Evolutionary conservation across 371 early-diverging fungal genomes (phyloP), one percentile per base, ranked within the genome.

Genomic region (Gilbertella persicaria): DNA sequence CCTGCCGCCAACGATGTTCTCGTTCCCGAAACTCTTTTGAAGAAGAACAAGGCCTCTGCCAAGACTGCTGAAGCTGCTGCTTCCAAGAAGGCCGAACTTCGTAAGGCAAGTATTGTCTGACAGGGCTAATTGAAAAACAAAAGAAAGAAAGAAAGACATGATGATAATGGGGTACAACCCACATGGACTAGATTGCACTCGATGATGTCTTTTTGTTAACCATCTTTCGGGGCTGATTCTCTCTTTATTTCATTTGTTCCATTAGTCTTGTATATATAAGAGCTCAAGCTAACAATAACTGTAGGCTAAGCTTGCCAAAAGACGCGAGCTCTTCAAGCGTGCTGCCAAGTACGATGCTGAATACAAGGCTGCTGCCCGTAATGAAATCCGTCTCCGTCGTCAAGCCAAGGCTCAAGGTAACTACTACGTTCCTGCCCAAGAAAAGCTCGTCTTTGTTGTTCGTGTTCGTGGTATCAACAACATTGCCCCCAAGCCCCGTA

Each of bases 401-500:
- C 86, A 89, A 81, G 97, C 98, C 79, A 92, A 92, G 84, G 78
- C 88, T 64, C 59, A 78, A 58, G 94, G 94, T 62, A 87, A 87
- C 85, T 97, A 89, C 88, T 98, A 93, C 77, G 96, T 99, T 47
- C 90, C 96, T 44, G 93, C 93, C 57, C 93, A 98, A 85, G 87
- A 96, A 78, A 96, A 97, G 88, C 88, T 99, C 49, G 97, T 94
- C 67, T 97, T 99, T 62, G 98, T 99, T 66, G 83, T 98, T 80
- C 95, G 92, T 78, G 92, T 93, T 75, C 92, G 93, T 82, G 94
- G 88, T 85, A 93, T 97, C 88, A 96, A 95, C 91, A 95, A 97
- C 86, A 90, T 98, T 63, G 87, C 99, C 47, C 99, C 99, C 80
- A 99, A 97, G 92, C 95, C 98, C 67, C 90, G 97, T 78, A 99